A percentile compares a stretch with the other conserved stretches of the same genome.
phyloP scores from a whole-genome alignment of 2,329 filamentous ascomycete species.

The Sordariomycetes sp. region DNA sequence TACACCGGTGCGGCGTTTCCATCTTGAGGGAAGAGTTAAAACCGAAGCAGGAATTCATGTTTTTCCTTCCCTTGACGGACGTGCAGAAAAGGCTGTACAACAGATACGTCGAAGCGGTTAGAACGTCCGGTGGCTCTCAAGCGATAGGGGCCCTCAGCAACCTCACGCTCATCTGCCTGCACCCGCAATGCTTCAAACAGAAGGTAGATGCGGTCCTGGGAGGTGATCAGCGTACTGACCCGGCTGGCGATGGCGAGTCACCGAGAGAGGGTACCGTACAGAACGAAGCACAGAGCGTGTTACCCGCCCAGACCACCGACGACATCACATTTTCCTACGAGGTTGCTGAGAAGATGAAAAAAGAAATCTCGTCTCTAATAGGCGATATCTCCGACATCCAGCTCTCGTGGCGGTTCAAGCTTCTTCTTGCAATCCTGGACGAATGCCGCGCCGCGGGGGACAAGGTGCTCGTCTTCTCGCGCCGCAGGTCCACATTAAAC shows the following conservation, averaged over 20 bases:
- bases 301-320: neutral
- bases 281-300: neutral
- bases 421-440: constrained; percentile 46
- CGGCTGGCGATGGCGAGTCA: neutral
- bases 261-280: neutral
- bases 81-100: constrained; percentile 53
- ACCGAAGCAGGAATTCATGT: constrained; percentile 67
- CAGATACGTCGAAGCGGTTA: constrained; percentile 20
- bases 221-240: neutral
- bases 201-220: constrained; percentile 13
- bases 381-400: constrained; percentile 34
- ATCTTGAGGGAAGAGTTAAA: constrained; percentile 55
- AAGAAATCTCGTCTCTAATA: neutral
- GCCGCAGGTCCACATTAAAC: constrained; percentile 55
- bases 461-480: constrained; percentile 71
- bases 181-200: constrained; percentile 32
- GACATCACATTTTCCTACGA: neutral
- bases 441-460: constrained; percentile 49
- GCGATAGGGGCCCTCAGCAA: constrained; percentile 19
- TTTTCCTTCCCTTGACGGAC: constrained; percentile 56
- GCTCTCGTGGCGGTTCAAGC: constrained; percentile 30
- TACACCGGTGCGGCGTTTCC: constrained; percentile 59
- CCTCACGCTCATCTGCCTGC: constrained; percentile 35
- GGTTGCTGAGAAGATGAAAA: neutral
- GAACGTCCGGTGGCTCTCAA: neutral